These are phyloP conservation scores for Leptographium lundbergii DNA, from an alignment of 2,329 filamentous ascomycete species.

Conservation along the genomic window DNA sequence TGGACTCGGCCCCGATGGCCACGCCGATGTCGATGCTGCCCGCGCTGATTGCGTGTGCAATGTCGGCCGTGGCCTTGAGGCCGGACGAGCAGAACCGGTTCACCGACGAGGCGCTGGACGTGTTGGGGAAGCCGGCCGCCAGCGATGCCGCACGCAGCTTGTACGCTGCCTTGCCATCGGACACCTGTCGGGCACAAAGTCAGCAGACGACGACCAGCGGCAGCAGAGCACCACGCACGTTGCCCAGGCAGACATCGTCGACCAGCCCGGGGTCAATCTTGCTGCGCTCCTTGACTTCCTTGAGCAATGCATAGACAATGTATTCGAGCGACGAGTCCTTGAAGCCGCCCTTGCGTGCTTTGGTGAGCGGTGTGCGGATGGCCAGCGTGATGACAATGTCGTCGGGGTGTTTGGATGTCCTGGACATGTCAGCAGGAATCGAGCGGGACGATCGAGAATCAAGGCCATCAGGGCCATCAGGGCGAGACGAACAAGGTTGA, in stretches of 20 bases:
- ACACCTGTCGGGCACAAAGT: slow-evolving; percentile 43
- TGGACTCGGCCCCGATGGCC: slow-evolving; percentile 78
- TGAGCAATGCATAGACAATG: slow-evolving; percentile 69
- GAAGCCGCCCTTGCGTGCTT: slow-evolving; percentile 83
- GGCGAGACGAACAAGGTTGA: slow-evolving; percentile 56
- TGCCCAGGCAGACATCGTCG: slow-evolving; percentile 86
- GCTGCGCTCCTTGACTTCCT: slow-evolving; percentile 59
- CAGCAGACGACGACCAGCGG: background rate
- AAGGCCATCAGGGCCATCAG: background rate
- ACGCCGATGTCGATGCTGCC: slow-evolving; percentile 81
- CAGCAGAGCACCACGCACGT: slow-evolving; percentile 38
- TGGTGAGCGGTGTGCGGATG: slow-evolving; percentile 76
- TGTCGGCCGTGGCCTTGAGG: slow-evolving; percentile 88
- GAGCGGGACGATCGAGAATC: background rate
- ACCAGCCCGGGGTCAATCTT: slow-evolving; percentile 69
- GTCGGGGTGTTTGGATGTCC: slow-evolving; percentile 84
- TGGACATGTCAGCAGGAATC: slow-evolving; percentile 22
- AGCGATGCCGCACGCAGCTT: slow-evolving; percentile 80
- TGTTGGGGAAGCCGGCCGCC: slow-evolving; percentile 88
- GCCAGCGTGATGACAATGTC: slow-evolving; percentile 95
- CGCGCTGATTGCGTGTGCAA: slow-evolving; percentile 71
- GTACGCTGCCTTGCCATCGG: slow-evolving; percentile 76
- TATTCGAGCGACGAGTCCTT: slow-evolving; percentile 89
- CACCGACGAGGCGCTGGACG: slow-evolving; percentile 63
- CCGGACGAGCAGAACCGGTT: slow-evolving; percentile 98